phyloP scores from a whole-genome alignment of 2,329 filamentous ascomycete genomes.

The Calonectria honghensis region DNA sequence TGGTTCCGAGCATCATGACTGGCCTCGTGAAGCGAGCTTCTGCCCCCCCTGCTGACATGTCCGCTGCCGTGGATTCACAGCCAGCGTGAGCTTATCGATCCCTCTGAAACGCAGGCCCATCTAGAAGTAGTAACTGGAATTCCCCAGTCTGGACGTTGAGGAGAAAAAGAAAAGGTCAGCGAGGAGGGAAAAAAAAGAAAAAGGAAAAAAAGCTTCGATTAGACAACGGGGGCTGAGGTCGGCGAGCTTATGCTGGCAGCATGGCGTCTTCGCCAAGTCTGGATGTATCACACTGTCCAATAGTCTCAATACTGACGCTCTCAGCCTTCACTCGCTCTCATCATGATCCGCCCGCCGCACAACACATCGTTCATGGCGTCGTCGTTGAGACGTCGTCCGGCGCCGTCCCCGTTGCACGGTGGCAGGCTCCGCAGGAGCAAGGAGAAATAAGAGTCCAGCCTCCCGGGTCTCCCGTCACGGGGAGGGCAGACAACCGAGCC shows the following conservation, averaged over 20 bases:
- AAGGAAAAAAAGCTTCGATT: slow-evolving; percentile 10
- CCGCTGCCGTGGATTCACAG: slow-evolving; percentile 24
- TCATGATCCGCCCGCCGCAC: slow-evolving; percentile 29
- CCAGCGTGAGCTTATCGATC: slow-evolving; percentile 45
- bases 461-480: slow-evolving; percentile 51
- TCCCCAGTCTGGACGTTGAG: slow-evolving; percentile 32
- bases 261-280: slow-evolving; percentile 23
- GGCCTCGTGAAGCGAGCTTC: slow-evolving; percentile 22
- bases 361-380: slow-evolving; percentile 22
- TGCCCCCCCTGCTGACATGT: slow-evolving; percentile 11
- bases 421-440: slow-evolving; percentile 49
- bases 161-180: slow-evolving; percentile 19
- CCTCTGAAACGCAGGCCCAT: slow-evolving; percentile 34
- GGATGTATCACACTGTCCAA: slow-evolving; percentile 8
- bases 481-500: slow-evolving; percentile 43
- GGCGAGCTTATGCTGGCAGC: slow-evolving; percentile 25
- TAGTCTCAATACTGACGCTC: slow-evolving; percentile 27
- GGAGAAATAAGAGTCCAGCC: slow-evolving; percentile 51
- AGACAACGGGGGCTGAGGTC: slow-evolving; percentile 24
- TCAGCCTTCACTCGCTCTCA: slow-evolving; percentile 22
- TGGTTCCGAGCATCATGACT: slow-evolving; percentile 13
- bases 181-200: neutral
- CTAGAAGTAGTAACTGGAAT: slow-evolving; percentile 25
- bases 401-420: slow-evolving; percentile 51
- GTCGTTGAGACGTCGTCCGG: slow-evolving; percentile 48